Evolutionary conservation across 169 alveolate genomes (phyloP), one percentile per base, ranked within the genome.

Genomic region (Cryptosporidium ubiquitum): DNA sequence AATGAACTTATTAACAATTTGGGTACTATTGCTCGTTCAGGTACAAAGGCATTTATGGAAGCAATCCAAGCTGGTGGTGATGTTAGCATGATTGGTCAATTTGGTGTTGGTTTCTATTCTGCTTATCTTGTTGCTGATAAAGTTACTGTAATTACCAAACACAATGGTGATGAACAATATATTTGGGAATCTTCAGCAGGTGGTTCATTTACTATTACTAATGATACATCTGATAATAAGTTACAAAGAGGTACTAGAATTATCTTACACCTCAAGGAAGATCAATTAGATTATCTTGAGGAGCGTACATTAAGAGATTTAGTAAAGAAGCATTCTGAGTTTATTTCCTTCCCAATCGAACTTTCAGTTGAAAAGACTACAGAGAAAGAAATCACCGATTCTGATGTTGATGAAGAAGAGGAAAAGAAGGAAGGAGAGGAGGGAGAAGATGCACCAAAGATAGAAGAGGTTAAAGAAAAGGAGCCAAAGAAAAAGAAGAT

Each of bases 41-140:
- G 99, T 60, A 98, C 99, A 70, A 98, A 98, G 93, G 99, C 99
- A 23, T 98, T 98, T 96, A 98, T 98, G 99, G 99, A 98, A 95
- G 99, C 99, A 42, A 92, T 98, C 68, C 95, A 95, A 84, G 97
- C 98, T 44, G 99, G 99, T 35, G 99, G 99, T 33, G 99, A 98
- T 91, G 97, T 98, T 86, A 95, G 98, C 84, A 97, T 98, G 99
- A 98, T 98, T 86, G 99, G 99, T 33, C 99, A 98, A 95, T 98
- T 98, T 86, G 99, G 99, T 94, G 99, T 98, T 47, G 99, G 99
- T 86, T 98, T 98, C 95, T 98, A 98, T 95, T 97, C 99, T n/a
- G 99, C 99, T 35, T 98, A 97, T 95, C 96, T 98, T 70, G 99
- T 98, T 26, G 99, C 99, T 35, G 99, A 97, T 91, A 97, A 96